phyloP scores from a whole-genome alignment of 2,329 filamentous ascomycete genomes.

The Sclerotinia glacialis region DNA sequence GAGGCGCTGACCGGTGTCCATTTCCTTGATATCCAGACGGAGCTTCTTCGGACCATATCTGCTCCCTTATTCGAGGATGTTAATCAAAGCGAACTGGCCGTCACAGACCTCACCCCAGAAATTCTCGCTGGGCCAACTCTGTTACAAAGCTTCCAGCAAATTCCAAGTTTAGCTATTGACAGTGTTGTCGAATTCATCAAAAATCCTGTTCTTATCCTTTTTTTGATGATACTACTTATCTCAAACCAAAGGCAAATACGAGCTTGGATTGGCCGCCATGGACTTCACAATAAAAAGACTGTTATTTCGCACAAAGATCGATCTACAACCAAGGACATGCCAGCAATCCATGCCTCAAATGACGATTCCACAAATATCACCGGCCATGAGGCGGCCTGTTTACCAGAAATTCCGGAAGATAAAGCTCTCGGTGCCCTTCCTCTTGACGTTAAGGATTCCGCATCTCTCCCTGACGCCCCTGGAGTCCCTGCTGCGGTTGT shows the following conservation, averaged over 20 bases:
- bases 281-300: slow-evolving; percentile 4
- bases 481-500: neutral
- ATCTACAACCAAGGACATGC: neutral
- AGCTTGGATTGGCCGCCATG: slow-evolving; percentile 38
- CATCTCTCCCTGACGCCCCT: neutral
- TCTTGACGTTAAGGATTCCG: neutral
- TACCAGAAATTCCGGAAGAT: slow-evolving; percentile 9
- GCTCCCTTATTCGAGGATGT: slow-evolving; percentile 35
- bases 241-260: slow-evolving; percentile 33
- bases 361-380: neutral
- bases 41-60: slow-evolving; percentile 48
- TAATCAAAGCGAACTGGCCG: slow-evolving; percentile 35
- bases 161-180: slow-evolving; percentile 51
- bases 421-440: neutral
- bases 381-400: neutral
- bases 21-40: slow-evolving; percentile 50
- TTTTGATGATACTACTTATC: slow-evolving; percentile 40
- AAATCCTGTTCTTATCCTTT: slow-evolving; percentile 45
- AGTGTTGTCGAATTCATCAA: slow-evolving; percentile 54
- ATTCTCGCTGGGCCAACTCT: slow-evolving; percentile 44
- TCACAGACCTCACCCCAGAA: slow-evolving; percentile 28
- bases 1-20: slow-evolving; percentile 71
- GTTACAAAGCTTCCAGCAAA: slow-evolving; percentile 49
- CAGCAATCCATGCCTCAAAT: slow-evolving; percentile 21
- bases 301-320: slow-evolving; percentile 29